Evolutionary conservation across 1,284 basidiomycete species (phyloP), one percentile per base, ranked within the genome.

Genomic region (Puccinia triticina): DNA sequence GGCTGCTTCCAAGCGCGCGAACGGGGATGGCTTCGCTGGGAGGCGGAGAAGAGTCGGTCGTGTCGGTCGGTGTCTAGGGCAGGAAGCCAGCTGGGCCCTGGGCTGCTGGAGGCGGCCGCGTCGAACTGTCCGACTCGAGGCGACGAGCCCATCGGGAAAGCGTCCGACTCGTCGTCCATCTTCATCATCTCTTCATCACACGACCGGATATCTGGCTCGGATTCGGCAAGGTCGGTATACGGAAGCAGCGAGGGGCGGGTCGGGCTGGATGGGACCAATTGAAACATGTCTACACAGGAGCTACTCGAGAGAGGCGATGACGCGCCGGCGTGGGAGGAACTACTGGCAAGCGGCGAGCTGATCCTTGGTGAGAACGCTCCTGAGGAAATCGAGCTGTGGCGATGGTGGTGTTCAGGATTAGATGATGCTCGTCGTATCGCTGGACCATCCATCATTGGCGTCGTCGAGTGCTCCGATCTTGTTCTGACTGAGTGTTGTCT

Each of bases 81-180:
- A 26, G 75, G 75, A 10, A 77, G 75, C 75, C 75, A 77, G 61
- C 55, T 64, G 12, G 77, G 64, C n/a, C 77, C 77, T 29, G 77
- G 66, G 26, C 77, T 78, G 40, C 77, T 78, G 1, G 77, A 78
- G 29, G 29, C 32, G 21, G 64, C 46, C 21, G 64, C 29, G 37
- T 66, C 40, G 23, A 71, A 78, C 5, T 53, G 40, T n/a, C 77
- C 77, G 18, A 78, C 71, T 23, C 43, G 66, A n/a, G 66, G 43
- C 23, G 75, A 64, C 23, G 75, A 48, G 32, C n/a, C 57, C 16
- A 43, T 46, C 43, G 40, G 46, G 12, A 77, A 66, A 26, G 34
- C 43, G 32, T 76, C 55, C 14, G 43, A 34, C 5, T 43, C 43
- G 7, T 59, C 46, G 23, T 66, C 55, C 61, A 64, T 64, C 57